Evolutionary conservation across 2,329 filamentous ascomycete genomes (phyloP), one percentile per base, ranked within the genome.

Genomic region (Botrytis medusae): DNA sequence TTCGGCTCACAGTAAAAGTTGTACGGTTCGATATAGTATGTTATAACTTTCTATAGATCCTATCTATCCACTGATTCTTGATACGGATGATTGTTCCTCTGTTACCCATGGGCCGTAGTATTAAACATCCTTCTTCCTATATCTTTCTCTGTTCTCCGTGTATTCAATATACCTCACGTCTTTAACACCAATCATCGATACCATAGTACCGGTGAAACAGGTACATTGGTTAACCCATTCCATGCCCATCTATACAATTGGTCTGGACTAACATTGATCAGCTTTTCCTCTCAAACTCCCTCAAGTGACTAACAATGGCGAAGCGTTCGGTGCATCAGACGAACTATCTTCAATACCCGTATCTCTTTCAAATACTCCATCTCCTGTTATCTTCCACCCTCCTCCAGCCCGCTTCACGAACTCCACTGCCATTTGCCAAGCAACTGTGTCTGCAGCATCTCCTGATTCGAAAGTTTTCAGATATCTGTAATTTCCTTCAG

Each of bases 401-500:
- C 79, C 77, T 2, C 80, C 78, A 64, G 80, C 82, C 29, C 81
- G 77, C 51, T 83, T 80, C 0, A 85, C 79, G 74, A 82, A 84
- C 51, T 84, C 80, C 25, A 84, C 82, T 0, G 83, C 83, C 82
- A 84, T 82, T 1, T 83, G 80, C 86, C 86, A 88, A 4, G 83
- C 82, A 71, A 85, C 84, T 54, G 77, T 79, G 74, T 86, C 84
- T 0, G 82, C 82, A 0, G 82, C 79, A 74, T 88, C 86, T 40
- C 86, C 86, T 61, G 83, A 85, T 78, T 88, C 86, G 70, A 88
- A 87, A 8, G 83, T 81, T 32, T 79, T 81, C 18, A 88, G 79
- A n/a, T 79, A 76, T n/a, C 77, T 76, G 83, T 85, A 88, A 74
- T 84, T 84, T 18, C 64, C 65, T n/a, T 61, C 69, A 4, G 79